A percentile compares a stretch with the other conserved stretches of the same genome.
phyloP scores from a whole-genome alignment of 2,329 filamentous ascomycete species.

The Fusarium tanahbumbuense region DNA sequence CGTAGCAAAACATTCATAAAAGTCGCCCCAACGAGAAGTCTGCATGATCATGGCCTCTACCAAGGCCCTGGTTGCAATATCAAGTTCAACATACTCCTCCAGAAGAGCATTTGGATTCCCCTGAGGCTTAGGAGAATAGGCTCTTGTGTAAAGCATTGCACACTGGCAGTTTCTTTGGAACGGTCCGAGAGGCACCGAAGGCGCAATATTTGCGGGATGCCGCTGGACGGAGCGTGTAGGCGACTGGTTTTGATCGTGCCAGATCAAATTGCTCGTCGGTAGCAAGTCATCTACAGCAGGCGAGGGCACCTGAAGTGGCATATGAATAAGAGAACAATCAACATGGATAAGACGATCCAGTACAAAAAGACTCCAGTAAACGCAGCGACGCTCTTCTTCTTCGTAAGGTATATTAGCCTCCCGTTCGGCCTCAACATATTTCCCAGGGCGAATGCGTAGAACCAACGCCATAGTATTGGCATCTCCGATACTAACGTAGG shows the following conservation, averaged over 20 bases:
- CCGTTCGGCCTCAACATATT: conserved; percentile 49
- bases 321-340: conserved; percentile 48
- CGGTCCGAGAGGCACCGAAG: conserved; percentile 49
- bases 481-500: conserved; percentile 58
- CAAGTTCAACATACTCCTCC: conserved; percentile 49
- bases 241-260: conserved; percentile 44
- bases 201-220: conserved; percentile 45
- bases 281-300: conserved; percentile 53
- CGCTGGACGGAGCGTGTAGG: conserved; percentile 42
- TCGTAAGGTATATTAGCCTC: conserved; percentile 46
- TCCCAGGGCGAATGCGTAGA: conserved; percentile 53
- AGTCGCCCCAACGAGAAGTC: conserved; percentile 51
- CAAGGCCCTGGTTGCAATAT: conserved; percentile 48
- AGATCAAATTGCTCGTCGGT: conserved; percentile 51
- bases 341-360: conserved; percentile 55
- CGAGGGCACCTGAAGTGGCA: conserved; percentile 51
- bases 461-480: conserved; percentile 53
- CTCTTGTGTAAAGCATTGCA: conserved; percentile 51
- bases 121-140: conserved; percentile 41
- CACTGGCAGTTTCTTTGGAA: conserved; percentile 53
- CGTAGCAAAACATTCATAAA: conserved; percentile 52
- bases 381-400: conserved; percentile 55
- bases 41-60: conserved; percentile 52
- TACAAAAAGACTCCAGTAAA: conserved; percentile 60
- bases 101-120: conserved; percentile 38